Base-by-base conservation (phyloP, 2,329 filamentous ascomycete genomes). In the Neofusicoccum umdonicola region DNA sequence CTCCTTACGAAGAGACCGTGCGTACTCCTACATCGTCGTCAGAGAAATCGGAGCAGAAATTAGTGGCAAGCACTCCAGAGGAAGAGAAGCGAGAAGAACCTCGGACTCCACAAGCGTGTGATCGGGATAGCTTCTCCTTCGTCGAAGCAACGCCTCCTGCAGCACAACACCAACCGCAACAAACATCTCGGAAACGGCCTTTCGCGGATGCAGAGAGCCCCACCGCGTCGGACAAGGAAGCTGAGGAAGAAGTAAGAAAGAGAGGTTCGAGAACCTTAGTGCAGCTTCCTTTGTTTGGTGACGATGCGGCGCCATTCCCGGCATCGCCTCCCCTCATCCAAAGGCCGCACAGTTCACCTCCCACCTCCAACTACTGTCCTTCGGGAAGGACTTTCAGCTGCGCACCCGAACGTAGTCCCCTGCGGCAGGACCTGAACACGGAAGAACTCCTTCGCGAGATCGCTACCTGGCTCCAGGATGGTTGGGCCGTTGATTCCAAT, bases 381-480 rank as follows among this genome's bases (percentile, higher is more conserved):
- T 31, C 27, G 4, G 27, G 27, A 31, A 31, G 27, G 27, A 31
- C 4, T 31, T 31, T 31, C 27, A 31, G 27, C 27, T 31, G 27
- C 27, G 27, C 27, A 31, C 6, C 27, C 27, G 27, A 31, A 31
- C 5, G 6, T 31, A 31, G 27, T 17, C 22, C 19, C 8, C 27
- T 41, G 2, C 27, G 11, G 19, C 3, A 45, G 8, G 27, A 58
- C 4, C 12, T 45, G 15, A 58, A 15, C 22, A 47, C 56, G 8
- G 42, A 60, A 4, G 17, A 12, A 11, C 31, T 60, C 11, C 42
- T 47, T n/a, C 17, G 56, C 31, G 56, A 60, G 13, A 22, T 60
- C 15, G 56, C 56, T 7, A 60, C 56, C 12, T 60, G 56, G 56
- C 42, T 60, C 27, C 56, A 60, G n/a, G 56, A 60, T 35, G 41